These are phyloP conservation scores for Aspergillus oerlinghausenensis DNA, from an alignment of 2,329 filamentous ascomycete genomes.

Conservation along the genomic window DNA sequence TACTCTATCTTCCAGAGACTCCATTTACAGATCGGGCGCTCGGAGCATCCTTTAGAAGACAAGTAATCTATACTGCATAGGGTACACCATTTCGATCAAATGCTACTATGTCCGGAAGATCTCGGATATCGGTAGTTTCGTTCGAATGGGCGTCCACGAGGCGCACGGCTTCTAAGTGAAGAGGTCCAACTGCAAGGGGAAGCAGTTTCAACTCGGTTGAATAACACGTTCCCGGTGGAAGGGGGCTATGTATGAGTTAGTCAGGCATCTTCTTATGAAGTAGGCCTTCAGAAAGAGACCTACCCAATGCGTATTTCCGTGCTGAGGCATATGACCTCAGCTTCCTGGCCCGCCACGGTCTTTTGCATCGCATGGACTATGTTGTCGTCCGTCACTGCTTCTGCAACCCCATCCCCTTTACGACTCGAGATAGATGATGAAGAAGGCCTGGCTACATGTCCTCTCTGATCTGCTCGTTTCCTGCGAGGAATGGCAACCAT, in stretches of 20 bases:
- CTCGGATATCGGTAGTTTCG: constrained; percentile 52
- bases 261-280: neutral
- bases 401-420: constrained; percentile 40
- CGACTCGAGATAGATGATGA: constrained; percentile 40
- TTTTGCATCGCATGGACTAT: constrained; percentile 53
- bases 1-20: neutral
- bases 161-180: constrained; percentile 50
- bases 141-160: constrained; percentile 53
- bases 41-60: neutral
- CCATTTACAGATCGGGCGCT: neutral
- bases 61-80: neutral
- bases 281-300: constrained; percentile 21
- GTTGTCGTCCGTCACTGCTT: constrained; percentile 54
- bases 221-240: constrained; percentile 53
- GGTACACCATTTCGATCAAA: constrained; percentile 18
- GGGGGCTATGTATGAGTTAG: constrained; percentile 37
- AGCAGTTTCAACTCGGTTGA: constrained; percentile 53
- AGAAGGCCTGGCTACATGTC: constrained; percentile 42
- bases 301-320: constrained; percentile 56
- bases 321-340: constrained; percentile 53
- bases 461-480: constrained; percentile 37
- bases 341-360: constrained; percentile 45
- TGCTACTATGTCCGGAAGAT: constrained; percentile 53
- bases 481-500: constrained; percentile 50
- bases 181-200: constrained; percentile 46